Base-by-base conservation (phyloP, 2,329 filamentous ascomycete genomes). In the Penicillium paneum region DNA sequence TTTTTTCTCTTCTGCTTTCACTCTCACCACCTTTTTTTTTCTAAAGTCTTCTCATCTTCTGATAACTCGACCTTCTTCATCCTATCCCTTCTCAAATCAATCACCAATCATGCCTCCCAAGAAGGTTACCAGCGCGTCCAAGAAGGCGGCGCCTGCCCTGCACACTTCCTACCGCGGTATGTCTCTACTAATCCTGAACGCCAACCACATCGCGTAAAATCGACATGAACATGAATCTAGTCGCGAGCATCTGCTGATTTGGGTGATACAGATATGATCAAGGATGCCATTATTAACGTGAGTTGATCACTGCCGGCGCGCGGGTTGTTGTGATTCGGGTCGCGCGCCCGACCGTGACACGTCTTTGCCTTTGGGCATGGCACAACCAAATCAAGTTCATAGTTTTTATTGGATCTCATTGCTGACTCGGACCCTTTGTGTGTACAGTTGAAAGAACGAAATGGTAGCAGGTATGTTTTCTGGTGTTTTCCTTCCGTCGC, bases 201-300 rank as follows among this genome's bases (percentile, higher is more conserved):
- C 71, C 73, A 66, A 74, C 69, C 60, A 60, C 71, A 73, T 83
- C 78, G 78, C 78, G 72, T 69, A 45, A 58, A 59, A 45, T 63
- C 68, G 64, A 71, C 68, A 49, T 55, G 64, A 54, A 52, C 62
- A 71, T 69, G 60, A 67, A 72, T 68, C 56, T 74, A 67, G 73
- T 85, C 82, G 80, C 82, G 67, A 75, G 68, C 61, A 63, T 72
- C 74, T 81, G 71, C 81, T 84, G 77, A 84, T 79, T 71, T 65
- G 54, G 64, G 61, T 64, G 40, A 68, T 69, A 71, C 73, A 87
- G 85, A 86, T 75, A 87, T 88, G 85, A 86, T 88, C 75, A 87
- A 86, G 77, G 84, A 88, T 74, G 85, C 85, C 65, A 85, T 88
- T 71, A 74, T 87, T 69, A 83, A 81, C 76, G 85, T 88, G 75